Conservation (phyloP, 768 basidiomycete species). For the Psilocybe azurescens region DNA sequence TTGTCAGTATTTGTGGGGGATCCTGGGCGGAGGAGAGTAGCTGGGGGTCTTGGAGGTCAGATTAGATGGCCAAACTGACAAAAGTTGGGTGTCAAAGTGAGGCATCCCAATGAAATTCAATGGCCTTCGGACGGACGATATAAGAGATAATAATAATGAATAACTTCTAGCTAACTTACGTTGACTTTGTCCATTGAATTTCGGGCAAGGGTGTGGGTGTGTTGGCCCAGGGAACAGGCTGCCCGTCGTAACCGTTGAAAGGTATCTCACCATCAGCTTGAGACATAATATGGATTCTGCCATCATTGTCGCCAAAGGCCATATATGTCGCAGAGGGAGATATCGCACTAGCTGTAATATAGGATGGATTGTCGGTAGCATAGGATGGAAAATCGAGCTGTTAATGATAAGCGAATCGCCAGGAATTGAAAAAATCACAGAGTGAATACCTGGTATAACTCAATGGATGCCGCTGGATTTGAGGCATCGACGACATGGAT, state of each 20-base stretch:
- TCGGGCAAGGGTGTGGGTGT: slow-evolving; percentile 67
- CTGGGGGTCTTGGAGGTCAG: slow-evolving; percentile 44
- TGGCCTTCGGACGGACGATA: slow-evolving; percentile 54
- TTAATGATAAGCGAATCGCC: slow-evolving; percentile 10
- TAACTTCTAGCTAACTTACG: slow-evolving; percentile 52
- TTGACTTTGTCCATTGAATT: slow-evolving; percentile 82
- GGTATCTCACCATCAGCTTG: slow-evolving; percentile 73
- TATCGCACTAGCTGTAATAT: slow-evolving; percentile 78
- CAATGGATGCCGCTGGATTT: slow-evolving; percentile 66
- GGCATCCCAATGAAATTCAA: slow-evolving; percentile 91
- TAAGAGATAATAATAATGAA: not conserved
- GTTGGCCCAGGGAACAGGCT: slow-evolving; percentile 87
- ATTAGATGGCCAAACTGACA: slow-evolving; percentile 71
- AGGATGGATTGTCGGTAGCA: slow-evolving; percentile 60
- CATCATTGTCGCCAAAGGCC: slow-evolving; percentile 90
- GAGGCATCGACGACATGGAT: slow-evolving; percentile 86
- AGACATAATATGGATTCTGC: slow-evolving; percentile 80
- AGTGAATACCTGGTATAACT: slow-evolving; percentile 77
- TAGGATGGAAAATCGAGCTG: slow-evolving; percentile 78
- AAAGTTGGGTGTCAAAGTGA: slow-evolving; percentile 71
- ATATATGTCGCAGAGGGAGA: slow-evolving; percentile 91
- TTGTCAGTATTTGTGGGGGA: slow-evolving; percentile 74
- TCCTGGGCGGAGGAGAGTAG: slow-evolving; percentile 74
- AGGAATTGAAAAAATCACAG: not conserved
- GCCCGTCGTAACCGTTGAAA: slow-evolving; percentile 90